These are phyloP conservation scores for Aspergillus affinis DNA, from an alignment of 495 filamentous ascomycete species.

Conservation along the genomic window DNA sequence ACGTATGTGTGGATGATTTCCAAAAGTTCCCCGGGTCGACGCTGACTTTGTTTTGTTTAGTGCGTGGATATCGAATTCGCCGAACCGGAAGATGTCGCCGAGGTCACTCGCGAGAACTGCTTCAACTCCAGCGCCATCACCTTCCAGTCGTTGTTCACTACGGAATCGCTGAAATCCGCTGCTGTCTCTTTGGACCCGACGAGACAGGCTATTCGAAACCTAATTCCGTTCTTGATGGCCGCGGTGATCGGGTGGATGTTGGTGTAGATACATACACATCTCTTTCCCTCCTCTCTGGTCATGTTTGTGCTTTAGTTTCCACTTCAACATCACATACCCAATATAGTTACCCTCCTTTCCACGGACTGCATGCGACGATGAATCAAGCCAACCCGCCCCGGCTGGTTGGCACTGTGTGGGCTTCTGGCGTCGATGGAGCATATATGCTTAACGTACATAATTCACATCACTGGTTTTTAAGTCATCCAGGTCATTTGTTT, in stretches of 20 bases:
- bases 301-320: constrained; percentile 19
- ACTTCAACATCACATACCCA: constrained; percentile 6
- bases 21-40: neutral
- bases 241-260: constrained; percentile 22
- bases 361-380: neutral
- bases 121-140: constrained; percentile 75
- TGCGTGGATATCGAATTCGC: constrained; percentile 90
- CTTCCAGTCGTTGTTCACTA: constrained; percentile 76
- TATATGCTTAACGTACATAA: neutral
- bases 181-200: neutral
- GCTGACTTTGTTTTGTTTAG: constrained; percentile 45
- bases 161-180: constrained; percentile 52
- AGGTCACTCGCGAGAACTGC: constrained; percentile 78
- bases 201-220: constrained; percentile 7
- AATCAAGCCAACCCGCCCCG: neutral
- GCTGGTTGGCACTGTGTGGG: neutral
- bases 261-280: constrained; percentile 26
- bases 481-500: neutral
- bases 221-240: constrained; percentile 28
- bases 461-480: neutral
- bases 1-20: constrained; percentile 59
- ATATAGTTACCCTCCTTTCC: constrained; percentile 4
- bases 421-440: neutral
- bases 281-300: constrained; percentile 8
- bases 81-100: constrained; percentile 66